phyloP scores from a whole-genome alignment of 306 rosid genomes.

The Hippophae gyantsensis region DNA sequence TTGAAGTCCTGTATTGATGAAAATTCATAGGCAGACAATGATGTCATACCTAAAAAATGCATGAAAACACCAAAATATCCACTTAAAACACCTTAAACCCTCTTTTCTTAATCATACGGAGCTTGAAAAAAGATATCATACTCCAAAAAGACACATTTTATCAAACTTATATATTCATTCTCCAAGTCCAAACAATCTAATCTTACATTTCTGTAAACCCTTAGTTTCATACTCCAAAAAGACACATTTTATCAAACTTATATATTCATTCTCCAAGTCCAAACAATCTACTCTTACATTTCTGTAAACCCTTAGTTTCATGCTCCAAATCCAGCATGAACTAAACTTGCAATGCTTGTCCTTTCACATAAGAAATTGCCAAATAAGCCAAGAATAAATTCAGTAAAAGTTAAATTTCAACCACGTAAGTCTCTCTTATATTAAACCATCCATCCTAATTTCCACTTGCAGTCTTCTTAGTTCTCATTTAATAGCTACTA shows the following conservation, averaged over 20 bases:
- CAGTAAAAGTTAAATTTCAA: neutral
- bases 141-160: neutral
- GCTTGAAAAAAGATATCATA: neutral
- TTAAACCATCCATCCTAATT: neutral
- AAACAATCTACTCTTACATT: slow-evolving; percentile 2
- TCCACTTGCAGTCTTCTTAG: neutral
- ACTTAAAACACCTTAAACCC: neutral
- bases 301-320: neutral
- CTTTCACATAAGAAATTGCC: neutral
- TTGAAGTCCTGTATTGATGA: too few species aligned
- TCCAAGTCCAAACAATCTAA: slow-evolving; percentile 6
- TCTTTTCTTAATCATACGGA: neutral
- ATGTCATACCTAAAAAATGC: neutral
- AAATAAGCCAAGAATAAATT: slow-evolving; percentile 8
- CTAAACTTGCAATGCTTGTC: neutral
- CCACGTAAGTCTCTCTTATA: neutral
- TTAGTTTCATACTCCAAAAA: neutral
- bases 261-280: slow-evolving; percentile 10
- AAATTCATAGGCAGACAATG: too few species aligned
- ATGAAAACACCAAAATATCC: neutral
- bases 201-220: slow-evolving; percentile 2
- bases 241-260: neutral
- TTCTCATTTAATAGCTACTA: neutral
- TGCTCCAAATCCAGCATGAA: neutral
- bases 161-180: neutral